Percentiles rank a stretch among this genome's conserved stretches.
phyloP scores from a whole-genome alignment of 441 rosid species.

The Populus hybrid region DNA sequence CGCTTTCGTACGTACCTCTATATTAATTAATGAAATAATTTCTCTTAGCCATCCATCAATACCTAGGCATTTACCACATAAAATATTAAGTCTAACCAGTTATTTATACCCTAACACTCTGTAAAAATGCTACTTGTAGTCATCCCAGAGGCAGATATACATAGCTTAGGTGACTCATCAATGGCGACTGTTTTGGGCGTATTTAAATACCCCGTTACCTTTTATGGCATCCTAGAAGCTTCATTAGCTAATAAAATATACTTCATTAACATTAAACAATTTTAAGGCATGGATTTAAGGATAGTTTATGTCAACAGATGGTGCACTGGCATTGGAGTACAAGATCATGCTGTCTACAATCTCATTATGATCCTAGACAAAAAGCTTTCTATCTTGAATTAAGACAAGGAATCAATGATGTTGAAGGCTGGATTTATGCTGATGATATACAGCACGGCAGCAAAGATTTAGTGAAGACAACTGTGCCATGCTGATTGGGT shows the following conservation, averaged over 20 bases:
- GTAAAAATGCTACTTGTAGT: constrained; percentile 14
- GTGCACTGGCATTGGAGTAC: constrained; percentile 26
- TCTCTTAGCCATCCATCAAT: constrained; percentile 12
- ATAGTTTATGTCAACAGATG: constrained; percentile 41
- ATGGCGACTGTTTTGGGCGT: background rate
- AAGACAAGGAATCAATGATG: too few relatives aligned
- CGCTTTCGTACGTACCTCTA: too few relatives aligned
- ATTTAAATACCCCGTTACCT: constrained; percentile 32
- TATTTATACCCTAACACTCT: constrained; percentile 27
- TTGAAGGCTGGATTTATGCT: background rate
- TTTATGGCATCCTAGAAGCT: constrained; percentile 42
- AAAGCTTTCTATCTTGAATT: too few relatives aligned
- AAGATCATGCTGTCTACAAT: background rate
- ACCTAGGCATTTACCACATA: constrained; percentile 13
- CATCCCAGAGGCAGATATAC: constrained; percentile 15
- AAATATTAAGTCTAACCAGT: constrained; percentile 18
- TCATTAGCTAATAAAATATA: constrained; percentile 27
- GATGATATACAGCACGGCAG: background rate
- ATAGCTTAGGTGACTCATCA: constrained; percentile 29
- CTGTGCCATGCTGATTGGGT: constrained; percentile 23
- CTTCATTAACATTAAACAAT: constrained; percentile 25
- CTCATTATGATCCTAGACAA: too few relatives aligned
- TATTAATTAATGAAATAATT: background rate
- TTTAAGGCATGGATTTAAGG: constrained; percentile 33
- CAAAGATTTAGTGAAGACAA: constrained; percentile 15